A percentile compares a stretch with the other conserved stretches of the same genome.
Evolutionary conservation across 768 basidiomycete species (phyloP).

Genomic region (Lactarius akahatsu): DNA sequence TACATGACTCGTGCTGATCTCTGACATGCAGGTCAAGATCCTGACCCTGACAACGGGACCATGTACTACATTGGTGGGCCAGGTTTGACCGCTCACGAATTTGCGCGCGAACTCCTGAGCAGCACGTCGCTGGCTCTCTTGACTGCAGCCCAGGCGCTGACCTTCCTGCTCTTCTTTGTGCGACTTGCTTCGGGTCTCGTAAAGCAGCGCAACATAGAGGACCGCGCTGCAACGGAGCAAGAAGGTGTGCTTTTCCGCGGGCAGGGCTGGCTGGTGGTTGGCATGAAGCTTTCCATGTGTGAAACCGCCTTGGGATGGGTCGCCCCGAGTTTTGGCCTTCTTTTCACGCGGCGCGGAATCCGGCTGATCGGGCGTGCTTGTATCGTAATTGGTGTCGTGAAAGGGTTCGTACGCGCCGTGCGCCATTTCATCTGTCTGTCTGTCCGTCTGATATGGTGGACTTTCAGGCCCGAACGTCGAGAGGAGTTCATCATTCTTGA

Average conservation of each 20-base stretch:
- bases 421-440: neutral
- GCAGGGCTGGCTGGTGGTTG: constrained; percentile 62
- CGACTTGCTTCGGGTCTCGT: constrained; percentile 53
- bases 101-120: constrained; percentile 57
- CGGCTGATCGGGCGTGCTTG: constrained; percentile 53
- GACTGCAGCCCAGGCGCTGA: constrained; percentile 53
- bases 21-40: constrained; percentile 4
- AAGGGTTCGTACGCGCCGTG: constrained; percentile 54
- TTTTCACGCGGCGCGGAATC: constrained; percentile 57
- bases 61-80: constrained; percentile 42
- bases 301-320: constrained; percentile 68
- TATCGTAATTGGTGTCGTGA: constrained; percentile 60
- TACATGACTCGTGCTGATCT: constrained; percentile 5
- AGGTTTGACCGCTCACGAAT: constrained; percentile 36
- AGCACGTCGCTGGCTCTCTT: constrained; percentile 60
- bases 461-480: constrained; percentile 22
- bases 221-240: constrained; percentile 42
- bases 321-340: constrained; percentile 49
- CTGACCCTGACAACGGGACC: neutral
- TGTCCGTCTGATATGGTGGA: neutral
- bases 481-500: constrained; percentile 27
- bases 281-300: constrained; percentile 59
- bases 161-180: constrained; percentile 58
- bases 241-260: constrained; percentile 55
- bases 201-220: constrained; percentile 53